Evolutionary conservation across 2,329 filamentous ascomycete species (phyloP), one percentile per base, ranked within the genome.

Genomic region (Talaromyces piceae): DNA sequence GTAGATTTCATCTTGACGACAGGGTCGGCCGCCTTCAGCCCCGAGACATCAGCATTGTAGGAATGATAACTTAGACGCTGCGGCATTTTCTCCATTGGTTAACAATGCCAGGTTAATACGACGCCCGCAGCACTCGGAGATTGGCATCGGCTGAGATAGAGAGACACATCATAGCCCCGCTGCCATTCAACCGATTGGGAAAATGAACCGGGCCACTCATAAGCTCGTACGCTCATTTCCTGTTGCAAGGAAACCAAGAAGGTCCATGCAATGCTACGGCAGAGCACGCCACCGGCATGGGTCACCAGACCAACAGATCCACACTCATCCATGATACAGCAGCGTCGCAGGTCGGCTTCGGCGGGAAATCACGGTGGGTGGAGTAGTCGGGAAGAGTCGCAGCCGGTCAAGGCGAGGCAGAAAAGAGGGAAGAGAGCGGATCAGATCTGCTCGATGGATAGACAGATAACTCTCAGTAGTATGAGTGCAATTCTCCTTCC

Each of bases 261-360:
- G 28, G 28, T 30, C 28, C 13, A 30, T 30, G 28, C 28, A 41
- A 41, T 41, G 22, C 39, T 20, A 41, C 39, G 20, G n/a, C n/a
- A 20, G 39, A 41, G n/a, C 39, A 41, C 20, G 39, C 39, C 39
- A 41, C 39, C 18, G 39, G 22, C 39, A 18, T 13, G 39, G 11
- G 39, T 41, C 39, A 41, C 39, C 39, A 22, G 39, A 41, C 20
- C 39, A 41, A 41, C 39, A 30, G 39, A 41, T 41, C 39, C 39
- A 41, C 39, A 41, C 22, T 41, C 39, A 20, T 18, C 18, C 39
- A 20, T 20, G 20, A 7, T 7, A 7, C 7, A 13, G 7, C 13
- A 13, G 28, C 28, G 28, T 13, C 28, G 39, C 12, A 41, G 18
- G 22, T 20, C 11, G 20, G 39, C 39, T 22, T 20, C n/a, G 12